Conservation (phyloP, 768 basidiomycete genomes). For the Lactarius deliciosus region DNA sequence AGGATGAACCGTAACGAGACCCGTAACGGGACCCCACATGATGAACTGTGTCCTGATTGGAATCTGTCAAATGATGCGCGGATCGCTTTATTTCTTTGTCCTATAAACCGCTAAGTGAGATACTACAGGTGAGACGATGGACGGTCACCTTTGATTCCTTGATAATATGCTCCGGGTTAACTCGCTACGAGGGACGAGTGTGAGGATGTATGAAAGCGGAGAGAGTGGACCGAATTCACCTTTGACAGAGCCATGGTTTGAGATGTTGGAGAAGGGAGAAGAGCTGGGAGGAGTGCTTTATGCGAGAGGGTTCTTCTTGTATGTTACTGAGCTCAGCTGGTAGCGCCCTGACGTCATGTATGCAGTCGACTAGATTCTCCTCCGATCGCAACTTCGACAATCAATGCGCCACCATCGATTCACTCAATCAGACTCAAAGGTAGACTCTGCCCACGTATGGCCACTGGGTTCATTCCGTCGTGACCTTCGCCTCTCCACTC, state of each 20-base stretch:
- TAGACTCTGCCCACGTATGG: too few relatives aligned
- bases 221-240: slow-evolving; percentile 2
- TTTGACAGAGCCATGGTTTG: slow-evolving; percentile 29
- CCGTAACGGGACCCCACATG: slow-evolving; percentile 46
- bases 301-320: slow-evolving; percentile 1
- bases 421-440: background rate
- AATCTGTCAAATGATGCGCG: slow-evolving; percentile 38
- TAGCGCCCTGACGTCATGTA: slow-evolving; percentile 21
- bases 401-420: background rate
- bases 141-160: slow-evolving; percentile 12
- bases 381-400: background rate
- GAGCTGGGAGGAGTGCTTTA: background rate
- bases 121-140: background rate
- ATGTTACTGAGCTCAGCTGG: background rate
- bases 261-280: background rate
- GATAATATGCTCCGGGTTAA: slow-evolving; percentile 28
- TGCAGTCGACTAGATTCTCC: background rate
- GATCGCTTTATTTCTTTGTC: slow-evolving; percentile 42
- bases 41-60: slow-evolving; percentile 36
- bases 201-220: background rate
- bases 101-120: slow-evolving; percentile 33
- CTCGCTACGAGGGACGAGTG: slow-evolving; percentile 13
- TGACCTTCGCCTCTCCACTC: background rate
- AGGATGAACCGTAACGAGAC: slow-evolving; percentile 62
- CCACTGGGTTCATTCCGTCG: background rate